Evolutionary conservation across 495 filamentous ascomycete genomes (phyloP), one percentile per base, ranked within the genome.

Genomic region (Xylaria nigripes): DNA sequence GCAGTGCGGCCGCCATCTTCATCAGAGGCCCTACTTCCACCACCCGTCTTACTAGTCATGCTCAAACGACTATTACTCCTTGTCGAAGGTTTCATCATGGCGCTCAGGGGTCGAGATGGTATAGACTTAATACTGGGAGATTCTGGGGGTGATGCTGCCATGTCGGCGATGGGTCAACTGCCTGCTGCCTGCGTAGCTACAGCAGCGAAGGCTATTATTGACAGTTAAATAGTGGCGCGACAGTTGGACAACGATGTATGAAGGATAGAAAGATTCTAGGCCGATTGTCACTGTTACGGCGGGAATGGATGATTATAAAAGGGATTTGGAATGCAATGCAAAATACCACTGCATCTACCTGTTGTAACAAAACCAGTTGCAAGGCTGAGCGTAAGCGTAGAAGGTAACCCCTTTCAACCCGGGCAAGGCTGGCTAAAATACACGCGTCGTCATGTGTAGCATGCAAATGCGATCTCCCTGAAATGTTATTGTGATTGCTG

Each of bases 41-140:
- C 84, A 45, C 85, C 87, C 36, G 78, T 76, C 70, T 83, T 89
- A 68, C 89, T 90, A 64, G 81, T 82, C 74, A 87, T 84, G 68
- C 90, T 96, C 80, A 96, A 76, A 57, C 93, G 88, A 77, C 91
- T 96, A 60, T 77, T 86, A 68, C 89, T 95, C 59, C 90, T 78
- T 48, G 74, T 71, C 38, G 84, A 78, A 43, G 89, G 80, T 43
- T 88, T 83, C 66, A 94, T 84, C 72, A 95, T 81, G 61, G 85
- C 87, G 72, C 89, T 95, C 81, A 91, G 76, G 38, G 91, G 90
- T 65, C 91, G 84, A 65, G 79, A 77, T 48, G 80, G 70, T 51
- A 54, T 22, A 5, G 49, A 24, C 34, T 77, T 59, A 40, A 61
- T 61, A 42, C 66, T 65, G 38, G 77, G 77, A 58, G 78, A 80